Percentiles rank a stretch among this genome's conserved stretches.
phyloP scores from a whole-genome alignment of 108 stramenopile genomes.

The Fragilaria radians region DNA sequence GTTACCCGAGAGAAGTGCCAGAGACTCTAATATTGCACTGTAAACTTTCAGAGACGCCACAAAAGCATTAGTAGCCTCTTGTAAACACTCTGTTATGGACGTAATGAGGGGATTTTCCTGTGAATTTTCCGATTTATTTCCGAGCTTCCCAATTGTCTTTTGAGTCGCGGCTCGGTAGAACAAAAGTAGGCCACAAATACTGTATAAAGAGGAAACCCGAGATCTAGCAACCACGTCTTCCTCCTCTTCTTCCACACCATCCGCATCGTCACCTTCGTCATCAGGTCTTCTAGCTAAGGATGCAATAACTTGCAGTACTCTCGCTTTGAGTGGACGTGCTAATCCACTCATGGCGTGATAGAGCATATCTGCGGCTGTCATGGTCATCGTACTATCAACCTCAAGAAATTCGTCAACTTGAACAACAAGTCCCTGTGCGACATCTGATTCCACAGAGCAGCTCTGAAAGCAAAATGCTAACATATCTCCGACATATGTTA shows the following conservation, averaged over 20 bases:
- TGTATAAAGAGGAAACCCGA: slow-evolving; percentile 59
- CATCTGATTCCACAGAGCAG: slow-evolving; percentile 74
- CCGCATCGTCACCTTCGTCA: slow-evolving; percentile 23
- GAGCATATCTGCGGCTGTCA: slow-evolving; percentile 51
- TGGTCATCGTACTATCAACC: slow-evolving; percentile 22
- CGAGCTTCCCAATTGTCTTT: slow-evolving; percentile 44
- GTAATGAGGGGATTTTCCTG: slow-evolving; percentile 48
- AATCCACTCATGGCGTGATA: slow-evolving; percentile 72
- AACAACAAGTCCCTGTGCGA: slow-evolving; percentile 52
- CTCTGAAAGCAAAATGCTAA: slow-evolving; percentile 76
- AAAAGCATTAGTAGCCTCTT: slow-evolving; percentile 59
- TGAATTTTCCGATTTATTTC: not conserved
- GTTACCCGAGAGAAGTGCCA: slow-evolving; percentile 42
- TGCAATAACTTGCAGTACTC: slow-evolving; percentile 62
- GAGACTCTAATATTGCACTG: slow-evolving; percentile 58
- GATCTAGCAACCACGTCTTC: slow-evolving; percentile 39
- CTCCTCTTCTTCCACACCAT: slow-evolving; percentile 46
- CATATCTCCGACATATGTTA: slow-evolving; percentile 82
- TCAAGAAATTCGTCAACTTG: slow-evolving; percentile 1
- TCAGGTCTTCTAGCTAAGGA: slow-evolving; percentile 49
- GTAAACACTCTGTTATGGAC: slow-evolving; percentile 52
- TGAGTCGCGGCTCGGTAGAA: slow-evolving; percentile 67
- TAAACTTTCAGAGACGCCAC: slow-evolving; percentile 75
- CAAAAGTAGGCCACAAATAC: slow-evolving; percentile 70
- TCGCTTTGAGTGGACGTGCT: slow-evolving; percentile 72